A percentile compares a stretch with the other conserved stretches of the same genome.
phyloP scores from a whole-genome alignment of 2,329 filamentous ascomycete genomes.

The Talaromyces sp. region DNA sequence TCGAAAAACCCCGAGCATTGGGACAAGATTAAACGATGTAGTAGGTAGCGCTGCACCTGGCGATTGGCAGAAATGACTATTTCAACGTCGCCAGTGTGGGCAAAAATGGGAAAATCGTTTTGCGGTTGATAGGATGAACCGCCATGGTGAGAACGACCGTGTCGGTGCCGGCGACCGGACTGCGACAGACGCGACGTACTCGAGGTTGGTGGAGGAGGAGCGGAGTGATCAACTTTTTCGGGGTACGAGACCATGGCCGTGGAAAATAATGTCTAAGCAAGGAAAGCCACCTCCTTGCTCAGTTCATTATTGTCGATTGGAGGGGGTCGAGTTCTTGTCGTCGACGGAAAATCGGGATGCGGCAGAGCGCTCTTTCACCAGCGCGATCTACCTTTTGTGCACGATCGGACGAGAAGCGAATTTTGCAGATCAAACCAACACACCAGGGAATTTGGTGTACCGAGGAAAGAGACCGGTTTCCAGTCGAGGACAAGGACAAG shows the following conservation, averaged over 20 bases:
- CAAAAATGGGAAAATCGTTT: conserved; percentile 92
- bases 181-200: conserved; percentile 60
- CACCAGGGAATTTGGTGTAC: not conserved
- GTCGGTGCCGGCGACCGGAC: conserved; percentile 63
- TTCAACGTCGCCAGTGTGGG: conserved; percentile 87
- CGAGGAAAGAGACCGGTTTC: not conserved
- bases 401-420: not conserved
- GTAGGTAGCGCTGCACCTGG: conserved; percentile 76
- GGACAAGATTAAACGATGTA: conserved; percentile 81
- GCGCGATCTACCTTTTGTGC: not conserved
- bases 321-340: not conserved
- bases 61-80: conserved; percentile 68
- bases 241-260: conserved; percentile 39
- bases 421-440: not conserved
- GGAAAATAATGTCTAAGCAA: conserved; percentile 5
- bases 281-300: conserved; percentile 10
- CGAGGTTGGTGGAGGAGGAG: conserved; percentile 59
- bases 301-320: conserved; percentile 9
- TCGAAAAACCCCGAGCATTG: conserved; percentile 95
- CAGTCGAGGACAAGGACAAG: not conserved
- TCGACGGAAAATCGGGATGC: not conserved
- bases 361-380: not conserved
- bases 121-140: conserved; percentile 64
- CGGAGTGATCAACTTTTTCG: conserved; percentile 47
- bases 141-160: conserved; percentile 76